A percentile compares a stretch with the other conserved stretches of the same genome.
phyloP scores from a whole-genome alignment of 2,329 filamentous ascomycete species.

The Chrysoporthe deuterocubensis region DNA sequence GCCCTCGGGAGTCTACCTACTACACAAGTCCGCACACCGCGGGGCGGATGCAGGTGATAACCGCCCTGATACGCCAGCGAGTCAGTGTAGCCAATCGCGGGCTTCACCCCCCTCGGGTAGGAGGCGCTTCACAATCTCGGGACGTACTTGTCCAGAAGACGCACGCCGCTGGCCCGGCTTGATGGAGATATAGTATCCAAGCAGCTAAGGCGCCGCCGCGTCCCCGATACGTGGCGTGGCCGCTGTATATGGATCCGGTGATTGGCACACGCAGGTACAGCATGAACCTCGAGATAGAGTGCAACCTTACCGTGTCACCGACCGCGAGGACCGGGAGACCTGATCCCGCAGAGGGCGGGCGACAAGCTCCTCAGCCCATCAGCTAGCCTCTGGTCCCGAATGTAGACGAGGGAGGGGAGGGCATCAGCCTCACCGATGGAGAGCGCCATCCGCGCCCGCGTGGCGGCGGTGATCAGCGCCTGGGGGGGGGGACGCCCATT shows the following conservation, averaged over 20 bases:
- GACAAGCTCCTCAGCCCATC: not conserved
- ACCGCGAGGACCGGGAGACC: no score
- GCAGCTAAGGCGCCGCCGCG: not conserved
- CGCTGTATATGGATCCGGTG: no score
- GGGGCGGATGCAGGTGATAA: not conserved
- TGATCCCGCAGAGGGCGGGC: no score
- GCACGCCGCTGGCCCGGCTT: no score
- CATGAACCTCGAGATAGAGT: conserved; percentile 18
- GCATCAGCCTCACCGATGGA: not conserved
- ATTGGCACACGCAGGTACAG: not conserved
- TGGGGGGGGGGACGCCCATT: not conserved
- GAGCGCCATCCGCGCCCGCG: not conserved
- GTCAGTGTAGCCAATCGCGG: not conserved
- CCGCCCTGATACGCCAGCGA: not conserved
- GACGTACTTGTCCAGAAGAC: not conserved
- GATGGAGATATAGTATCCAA: not conserved
- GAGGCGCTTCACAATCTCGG: not conserved
- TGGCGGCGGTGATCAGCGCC: conserved; percentile 8
- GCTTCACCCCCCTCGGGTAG: not conserved
- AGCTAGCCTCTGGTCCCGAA: not conserved
- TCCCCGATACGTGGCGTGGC: no score
- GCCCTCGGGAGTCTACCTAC: no score
- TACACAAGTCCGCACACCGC: not conserved
- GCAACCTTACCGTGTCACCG: conserved; percentile 14
- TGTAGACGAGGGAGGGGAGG: not conserved